Evolutionary conservation across 169 alveolate genomes (phyloP), one percentile per base, ranked within the genome.

Genomic region (Theileria equi): DNA sequence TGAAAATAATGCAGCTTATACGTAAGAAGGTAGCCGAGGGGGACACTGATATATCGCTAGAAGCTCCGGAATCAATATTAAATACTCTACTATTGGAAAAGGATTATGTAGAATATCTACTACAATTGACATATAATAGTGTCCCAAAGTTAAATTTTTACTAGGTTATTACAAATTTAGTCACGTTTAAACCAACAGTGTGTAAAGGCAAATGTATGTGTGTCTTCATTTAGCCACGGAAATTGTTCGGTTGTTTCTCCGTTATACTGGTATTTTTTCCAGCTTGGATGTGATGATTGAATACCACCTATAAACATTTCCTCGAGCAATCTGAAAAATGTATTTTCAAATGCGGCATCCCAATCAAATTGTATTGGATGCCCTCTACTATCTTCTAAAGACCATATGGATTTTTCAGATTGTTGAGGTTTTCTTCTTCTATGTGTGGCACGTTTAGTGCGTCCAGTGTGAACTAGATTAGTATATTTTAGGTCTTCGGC

Each of bases 331-430:
- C 77, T 82, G 65, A 83, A 89, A 70, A 89, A 89, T 19, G 79
- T 66, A 25, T 71, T 82, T 28, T 89, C 92, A 45, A 89, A 89
- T 38, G 60, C 80, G 54, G 68, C 78, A 29, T 79, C 92, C 94
- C 94, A 89, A 48, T 80, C 89, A 45, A 89, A 73, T 17, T 81
- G 91, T 44, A 89, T 70, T 13, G 78, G 82, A 32, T 74, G 80
- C 16, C 90, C 90, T 44, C 78, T 81, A 40, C 67, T 69, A 61
- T 89, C 94, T 50, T 79, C 66, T 10, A 89, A 54, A 70, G 74
- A 35, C 94, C 94, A 89, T 0, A 85, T 84, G 13, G 90, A 55
- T 41, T 82, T 82, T 17, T 59, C 71, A 50, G 60, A 79, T 17
- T 62, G 58, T 63, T 67, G 49, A 32, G 59, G 66, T 32, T 55